phyloP scores from a whole-genome alignment of 495 filamentous ascomycete genomes.

The Annulohypoxylon bovei region DNA sequence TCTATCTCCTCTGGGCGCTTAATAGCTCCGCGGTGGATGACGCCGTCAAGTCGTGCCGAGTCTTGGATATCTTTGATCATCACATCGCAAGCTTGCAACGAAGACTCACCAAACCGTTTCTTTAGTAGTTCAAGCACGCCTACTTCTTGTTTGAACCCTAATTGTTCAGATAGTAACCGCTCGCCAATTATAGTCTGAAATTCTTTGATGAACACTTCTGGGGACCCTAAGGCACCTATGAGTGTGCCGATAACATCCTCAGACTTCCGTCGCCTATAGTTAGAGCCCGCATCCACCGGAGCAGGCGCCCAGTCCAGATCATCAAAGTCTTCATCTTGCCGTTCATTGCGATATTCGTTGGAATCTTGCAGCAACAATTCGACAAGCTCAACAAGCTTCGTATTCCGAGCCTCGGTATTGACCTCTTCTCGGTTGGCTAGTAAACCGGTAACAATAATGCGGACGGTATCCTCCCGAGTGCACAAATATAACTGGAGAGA shows the following conservation, averaged over 20 bases:
- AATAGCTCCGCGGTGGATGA: slow-evolving; percentile 62
- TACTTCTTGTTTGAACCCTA: slow-evolving; percentile 76
- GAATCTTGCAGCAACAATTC: slow-evolving; percentile 71
- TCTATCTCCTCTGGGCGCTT: slow-evolving; percentile 48
- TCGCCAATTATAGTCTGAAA: slow-evolving; percentile 86
- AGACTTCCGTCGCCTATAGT: slow-evolving; percentile 87
- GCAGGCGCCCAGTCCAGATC: slow-evolving; percentile 93
- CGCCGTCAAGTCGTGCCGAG: slow-evolving; percentile 74
- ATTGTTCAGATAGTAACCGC: slow-evolving; percentile 76
- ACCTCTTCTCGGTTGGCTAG: slow-evolving; percentile 71
- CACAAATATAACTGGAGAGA: slow-evolving; percentile 87
- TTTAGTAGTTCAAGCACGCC: slow-evolving; percentile 87
- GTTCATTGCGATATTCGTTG: slow-evolving; percentile 57
- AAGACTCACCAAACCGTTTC: slow-evolving; percentile 83
- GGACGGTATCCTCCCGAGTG: slow-evolving; percentile 92
- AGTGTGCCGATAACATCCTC: slow-evolving; percentile 93
- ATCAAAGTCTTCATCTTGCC: slow-evolving; percentile 72
- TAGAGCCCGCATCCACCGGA: slow-evolving; percentile 90
- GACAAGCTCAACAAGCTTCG: slow-evolving; percentile 76
- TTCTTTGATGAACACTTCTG: slow-evolving; percentile 92
- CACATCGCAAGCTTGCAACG: slow-evolving; percentile 90
- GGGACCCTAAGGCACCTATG: slow-evolving; percentile 84
- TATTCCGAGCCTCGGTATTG: slow-evolving; percentile 52
- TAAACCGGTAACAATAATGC: slow-evolving; percentile 85
- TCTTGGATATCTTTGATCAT: slow-evolving; percentile 97